These are phyloP conservation scores for Leucosporidium scottii DNA, from an alignment of 768 basidiomycete species.

Conservation along the genomic window DNA sequence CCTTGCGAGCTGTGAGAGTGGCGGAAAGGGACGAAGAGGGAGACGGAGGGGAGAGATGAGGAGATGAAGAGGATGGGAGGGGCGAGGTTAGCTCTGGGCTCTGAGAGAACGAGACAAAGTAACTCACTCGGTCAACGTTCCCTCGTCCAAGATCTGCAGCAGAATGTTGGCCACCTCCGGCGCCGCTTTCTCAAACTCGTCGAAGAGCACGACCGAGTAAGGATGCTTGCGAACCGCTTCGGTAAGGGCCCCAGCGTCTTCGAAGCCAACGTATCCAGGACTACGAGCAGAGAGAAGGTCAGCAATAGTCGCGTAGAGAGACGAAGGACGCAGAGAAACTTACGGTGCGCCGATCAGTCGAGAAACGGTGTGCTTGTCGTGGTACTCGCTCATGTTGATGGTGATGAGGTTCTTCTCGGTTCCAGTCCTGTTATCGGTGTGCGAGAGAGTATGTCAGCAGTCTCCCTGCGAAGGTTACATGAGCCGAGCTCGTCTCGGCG, in stretches of 20 bases:
- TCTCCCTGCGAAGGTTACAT: no score
- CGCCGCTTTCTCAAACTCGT: constrained; percentile 45
- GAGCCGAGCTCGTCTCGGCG: constrained; percentile 52
- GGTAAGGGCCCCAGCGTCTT: constrained; percentile 58
- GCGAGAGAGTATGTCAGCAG: no score
- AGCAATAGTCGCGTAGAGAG: constrained; percentile 26
- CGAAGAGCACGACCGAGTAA: constrained; percentile 26
- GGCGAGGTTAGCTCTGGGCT: no score
- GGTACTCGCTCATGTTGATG: constrained; percentile 74
- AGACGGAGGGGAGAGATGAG: no score
- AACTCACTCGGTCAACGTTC: constrained; percentile 42
- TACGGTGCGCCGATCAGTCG: constrained; percentile 85
- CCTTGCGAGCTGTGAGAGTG: constrained; percentile 38
- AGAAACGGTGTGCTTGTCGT: constrained; percentile 83
- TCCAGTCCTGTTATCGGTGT: constrained; percentile 75
- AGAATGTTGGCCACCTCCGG: constrained; percentile 45
- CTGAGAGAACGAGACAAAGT: no score
- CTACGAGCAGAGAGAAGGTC: constrained; percentile 36
- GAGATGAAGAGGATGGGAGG: no score
- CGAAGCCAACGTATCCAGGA: constrained; percentile 80
- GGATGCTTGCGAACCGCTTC: constrained; percentile 31
- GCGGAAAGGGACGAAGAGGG: no score
- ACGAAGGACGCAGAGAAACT: no score
- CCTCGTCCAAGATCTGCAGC: constrained; percentile 46
- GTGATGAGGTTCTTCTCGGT: constrained; percentile 54